Evolutionary conservation across 768 basidiomycete species (phyloP), one percentile per base, ranked within the genome.

Genomic region (Rhizopogon sp.): DNA sequence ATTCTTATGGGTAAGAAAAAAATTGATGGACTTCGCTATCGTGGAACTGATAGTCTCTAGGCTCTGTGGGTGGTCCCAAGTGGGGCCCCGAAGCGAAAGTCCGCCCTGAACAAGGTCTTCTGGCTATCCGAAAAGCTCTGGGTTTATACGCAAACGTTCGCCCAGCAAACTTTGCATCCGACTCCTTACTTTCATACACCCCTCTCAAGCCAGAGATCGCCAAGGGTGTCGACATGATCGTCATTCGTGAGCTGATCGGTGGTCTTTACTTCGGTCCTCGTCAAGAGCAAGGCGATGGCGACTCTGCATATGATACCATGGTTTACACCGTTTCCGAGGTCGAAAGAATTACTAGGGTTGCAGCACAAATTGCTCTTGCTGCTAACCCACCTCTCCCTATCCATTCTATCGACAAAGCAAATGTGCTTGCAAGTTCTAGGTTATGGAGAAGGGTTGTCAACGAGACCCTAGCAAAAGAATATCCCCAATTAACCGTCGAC

Each of bases 61-160:
- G 96, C 61, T 88, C 96, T 17, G 90, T 98, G 61, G 97, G 97
- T 56, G 97, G 97, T n/a, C 97, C 97, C 13, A 98, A 98, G 73
- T 99, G 97, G 97, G 95, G 93, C 46, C 88, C 95, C 3, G 82
- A 85, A 54, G 80, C 83, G 57, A 87, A 88, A 69, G 83, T 98
- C 52, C 86, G 97, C 54, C 97, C 97, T 16, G 97, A 99, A 70
- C 83, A 84, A 57, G 97, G 97, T 53, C 81, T 99, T 10, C 84
- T 99, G 29, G 69, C 76, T 6, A 81, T 99, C 51, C 87, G 97
- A 61, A 98, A 99, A 72, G 84, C 82, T 29, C 86, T 98, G 52
- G 96, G 94, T 20, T 82, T 98, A 46, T 98, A 95, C 74, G 96
- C 93, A 68, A 99, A 99, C 75, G 97, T 99, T 70, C 90, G 97